Evolutionary conservation across 208 protist species (phyloP), one percentile per base, ranked within the genome.

Genomic region (Wallacemonas sp.): DNA sequence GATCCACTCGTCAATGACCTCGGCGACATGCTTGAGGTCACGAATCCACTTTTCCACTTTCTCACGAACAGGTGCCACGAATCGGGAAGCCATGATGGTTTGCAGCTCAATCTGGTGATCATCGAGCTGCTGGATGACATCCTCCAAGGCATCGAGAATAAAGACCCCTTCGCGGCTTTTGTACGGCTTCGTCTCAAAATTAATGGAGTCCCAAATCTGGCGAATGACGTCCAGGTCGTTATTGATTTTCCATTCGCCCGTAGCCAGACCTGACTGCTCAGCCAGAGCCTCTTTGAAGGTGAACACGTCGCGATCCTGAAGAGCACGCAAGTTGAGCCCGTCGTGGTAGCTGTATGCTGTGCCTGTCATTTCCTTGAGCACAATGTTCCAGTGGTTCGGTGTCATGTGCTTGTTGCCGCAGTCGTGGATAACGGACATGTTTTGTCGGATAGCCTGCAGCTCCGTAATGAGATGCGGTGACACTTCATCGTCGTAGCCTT

Each of bases 1-100:
- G 33, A 98, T 86, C 96, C 97, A 98, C 62, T 98, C 94, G 28
- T 98, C 95, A 41, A 99, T 80, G 9, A 98, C 93, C 59, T 92
- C 86, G 60, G 82, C 58, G 17, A 98, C 76, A 42, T 82, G 75
- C 34, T 78, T 75, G 36, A 98, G 81, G 46, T 96, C 85, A 30
- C 65, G 67, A 63, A 97, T 86, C 94, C 96, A 98, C 64, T 88
- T 84, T 45, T 96, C 88, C 30, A 98, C 93, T 26, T 80, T 78
- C 36, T 77, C 75, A 21, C 91, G 77, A 19, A 98, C 88, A 38
- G 80, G 82, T 19, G 82, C 77, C 2, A 96, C 85, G 75, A 97
- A 98, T 4, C 92, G 80, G 1, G 94, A 98, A 9, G 86, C 94
- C 82, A 95, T 93, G 45, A 91, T 89, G 12, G 91, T 97, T 77